Conservation (phyloP, 2,329 filamentous ascomycete species). For the Pseudogymnoascus sp. region DNA sequence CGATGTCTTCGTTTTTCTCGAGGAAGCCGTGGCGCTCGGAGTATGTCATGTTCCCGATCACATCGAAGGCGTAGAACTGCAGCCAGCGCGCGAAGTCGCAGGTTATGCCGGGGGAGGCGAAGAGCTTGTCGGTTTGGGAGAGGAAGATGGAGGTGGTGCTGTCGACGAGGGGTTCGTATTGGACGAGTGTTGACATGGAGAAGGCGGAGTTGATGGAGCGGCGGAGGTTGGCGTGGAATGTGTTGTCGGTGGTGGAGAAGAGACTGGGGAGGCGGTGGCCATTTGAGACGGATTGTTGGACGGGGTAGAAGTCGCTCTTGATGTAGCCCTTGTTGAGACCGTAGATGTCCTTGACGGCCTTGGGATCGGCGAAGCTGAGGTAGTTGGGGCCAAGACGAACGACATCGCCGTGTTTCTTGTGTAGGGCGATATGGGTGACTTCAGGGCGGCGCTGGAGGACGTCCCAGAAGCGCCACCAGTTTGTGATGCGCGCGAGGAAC, state of each 20-base stretch:
- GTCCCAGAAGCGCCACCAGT: constrained; percentile 70
- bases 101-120: constrained; percentile 32
- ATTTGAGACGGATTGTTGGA: constrained; percentile 67
- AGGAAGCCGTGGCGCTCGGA: constrained; percentile 70
- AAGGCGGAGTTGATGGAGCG: constrained; percentile 72
- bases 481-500: constrained; percentile 58
- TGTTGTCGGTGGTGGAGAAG: constrained; percentile 70
- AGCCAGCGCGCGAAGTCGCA: constrained; percentile 68
- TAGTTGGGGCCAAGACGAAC: constrained; percentile 70
- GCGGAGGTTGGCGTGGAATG: constrained; percentile 69
- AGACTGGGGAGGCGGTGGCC: constrained; percentile 64
- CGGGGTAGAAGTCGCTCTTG: constrained; percentile 77
- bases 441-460: constrained; percentile 61
- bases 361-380: constrained; percentile 67
- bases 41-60: constrained; percentile 73
- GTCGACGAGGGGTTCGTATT: constrained; percentile 76
- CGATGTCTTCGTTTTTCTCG: constrained; percentile 67
- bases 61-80: constrained; percentile 77
- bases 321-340: constrained; percentile 74
- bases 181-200: constrained; percentile 68
- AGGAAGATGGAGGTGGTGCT: constrained; percentile 68
- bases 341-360: constrained; percentile 70
- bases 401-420: constrained; percentile 65
- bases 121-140: constrained; percentile 52
- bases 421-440: constrained; percentile 60